These are phyloP conservation scores for Kewa caespitosa DNA, from an alignment of 179 eudicot genomes.

Conservation along the genomic window DNA sequence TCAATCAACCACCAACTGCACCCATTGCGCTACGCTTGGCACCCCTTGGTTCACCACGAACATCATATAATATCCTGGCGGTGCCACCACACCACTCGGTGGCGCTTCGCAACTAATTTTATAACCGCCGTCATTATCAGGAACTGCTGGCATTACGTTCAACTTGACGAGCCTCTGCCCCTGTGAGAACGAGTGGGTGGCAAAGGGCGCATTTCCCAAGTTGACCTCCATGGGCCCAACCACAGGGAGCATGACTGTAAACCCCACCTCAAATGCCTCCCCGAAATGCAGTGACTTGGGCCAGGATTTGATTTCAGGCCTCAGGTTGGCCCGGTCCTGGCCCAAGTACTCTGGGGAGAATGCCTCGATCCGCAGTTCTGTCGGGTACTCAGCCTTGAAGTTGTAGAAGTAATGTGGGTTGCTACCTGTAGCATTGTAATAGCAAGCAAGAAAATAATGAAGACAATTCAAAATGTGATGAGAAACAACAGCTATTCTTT, in stretches of 20 bases:
- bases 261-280: conserved; percentile 41
- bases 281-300: conserved; percentile 49
- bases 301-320: conserved; percentile 40
- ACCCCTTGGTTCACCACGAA: conserved; percentile 75
- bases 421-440: too few relatives aligned
- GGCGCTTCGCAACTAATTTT: conserved; percentile 57
- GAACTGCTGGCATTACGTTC: conserved; percentile 35
- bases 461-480: too few relatives aligned
- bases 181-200: conserved; percentile 87
- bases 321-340: conserved; percentile 36
- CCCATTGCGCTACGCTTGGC: conserved; percentile 79
- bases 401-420: conserved; percentile 78
- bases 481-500: too few relatives aligned
- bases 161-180: conserved; percentile 83
- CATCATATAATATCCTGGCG: conserved; percentile 86
- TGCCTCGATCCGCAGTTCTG: conserved; percentile 71
- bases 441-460: too few relatives aligned
- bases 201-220: conserved; percentile 74
- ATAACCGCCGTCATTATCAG: conserved; percentile 35
- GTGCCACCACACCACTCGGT: conserved; percentile 62
- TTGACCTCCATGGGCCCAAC: conserved; percentile 63
- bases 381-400: conserved; percentile 48
- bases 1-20: conserved; percentile 38
- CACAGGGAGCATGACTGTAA: conserved; percentile 40
- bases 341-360: conserved; percentile 75